A percentile compares a stretch with the other conserved stretches of the same genome.
These are phyloP conservation scores for Globisporangium heterothallicum DNA, from an alignment of 352 stramenopile species.

Conservation along the genomic window DNA sequence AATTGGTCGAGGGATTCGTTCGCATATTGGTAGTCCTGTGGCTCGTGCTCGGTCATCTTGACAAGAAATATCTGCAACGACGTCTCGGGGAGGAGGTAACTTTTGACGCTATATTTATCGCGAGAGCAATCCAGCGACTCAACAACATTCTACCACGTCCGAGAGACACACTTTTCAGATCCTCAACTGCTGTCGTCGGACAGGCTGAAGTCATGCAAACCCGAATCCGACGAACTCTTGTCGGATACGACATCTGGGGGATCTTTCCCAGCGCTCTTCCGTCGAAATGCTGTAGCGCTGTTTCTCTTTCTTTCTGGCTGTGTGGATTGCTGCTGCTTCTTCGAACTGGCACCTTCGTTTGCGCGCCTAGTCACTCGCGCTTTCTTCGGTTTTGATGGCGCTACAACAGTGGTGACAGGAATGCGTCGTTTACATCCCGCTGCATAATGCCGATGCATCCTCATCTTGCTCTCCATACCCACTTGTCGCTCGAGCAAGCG, in stretches of 20 bases:
- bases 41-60: slow-evolving; percentile 45
- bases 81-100: neutral
- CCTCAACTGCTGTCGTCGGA: slow-evolving; percentile 13
- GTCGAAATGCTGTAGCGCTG: neutral
- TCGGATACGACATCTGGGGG: neutral
- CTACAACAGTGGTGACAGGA: too few relatives aligned
- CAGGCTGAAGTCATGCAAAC: slow-evolving; percentile 11
- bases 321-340: slow-evolving; percentile 3
- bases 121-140: neutral
- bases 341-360: neutral
- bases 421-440: too few relatives aligned
- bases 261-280: neutral
- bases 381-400: slow-evolving; percentile 2
- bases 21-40: slow-evolving; percentile 60
- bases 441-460: too few relatives aligned
- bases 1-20: slow-evolving; percentile 88
- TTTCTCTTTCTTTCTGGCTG: neutral
- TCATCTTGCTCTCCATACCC: too few relatives aligned
- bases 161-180: neutral
- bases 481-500: slow-evolving; percentile 13
- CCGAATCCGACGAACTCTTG: slow-evolving; percentile 3
- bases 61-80: neutral
- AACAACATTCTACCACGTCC: too few relatives aligned
- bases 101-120: slow-evolving; percentile 6
- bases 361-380: neutral